Evolutionary conservation across 2,329 filamentous ascomycete genomes (phyloP).

Genomic region (Penicillium sp.): DNA sequence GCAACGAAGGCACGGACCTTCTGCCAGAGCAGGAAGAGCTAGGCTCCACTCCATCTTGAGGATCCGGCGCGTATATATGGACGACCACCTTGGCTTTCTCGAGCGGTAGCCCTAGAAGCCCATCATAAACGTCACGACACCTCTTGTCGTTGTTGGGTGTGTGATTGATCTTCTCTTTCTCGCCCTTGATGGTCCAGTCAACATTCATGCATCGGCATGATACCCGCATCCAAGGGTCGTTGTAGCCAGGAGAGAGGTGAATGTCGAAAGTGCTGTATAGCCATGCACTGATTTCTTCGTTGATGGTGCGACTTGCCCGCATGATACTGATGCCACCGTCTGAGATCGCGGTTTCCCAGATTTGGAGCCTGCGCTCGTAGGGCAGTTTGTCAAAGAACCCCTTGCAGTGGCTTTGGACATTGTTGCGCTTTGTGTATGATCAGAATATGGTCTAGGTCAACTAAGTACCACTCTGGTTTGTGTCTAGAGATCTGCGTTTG

Average conservation of each 20-base stretch:
- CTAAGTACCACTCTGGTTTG: no score
- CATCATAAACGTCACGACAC: neutral
- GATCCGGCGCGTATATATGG: neutral
- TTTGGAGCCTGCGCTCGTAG: slow-evolving; percentile 8
- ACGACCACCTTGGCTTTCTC: neutral
- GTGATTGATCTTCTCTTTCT: neutral
- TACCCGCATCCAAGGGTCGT: neutral
- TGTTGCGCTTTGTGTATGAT: neutral
- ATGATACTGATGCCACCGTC: slow-evolving; percentile 2
- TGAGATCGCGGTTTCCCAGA: slow-evolving; percentile 14
- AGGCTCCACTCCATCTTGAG: neutral
- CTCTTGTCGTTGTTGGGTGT: neutral
- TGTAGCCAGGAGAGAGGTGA: neutral
- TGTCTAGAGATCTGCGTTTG: no score
- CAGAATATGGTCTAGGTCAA: neutral
- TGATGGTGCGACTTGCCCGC: slow-evolving; percentile 11
- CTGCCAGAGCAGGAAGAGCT: neutral
- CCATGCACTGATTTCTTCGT: slow-evolving; percentile 12
- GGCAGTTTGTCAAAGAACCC: slow-evolving; percentile 3
- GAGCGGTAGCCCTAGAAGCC: neutral
- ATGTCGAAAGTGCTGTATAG: slow-evolving; percentile 16
- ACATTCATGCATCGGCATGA: neutral
- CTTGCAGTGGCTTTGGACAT: neutral
- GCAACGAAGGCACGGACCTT: neutral
- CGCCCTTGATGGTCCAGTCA: neutral